phyloP scores from a whole-genome alignment of 805 yeast genomes.

The Candida piceae region DNA sequence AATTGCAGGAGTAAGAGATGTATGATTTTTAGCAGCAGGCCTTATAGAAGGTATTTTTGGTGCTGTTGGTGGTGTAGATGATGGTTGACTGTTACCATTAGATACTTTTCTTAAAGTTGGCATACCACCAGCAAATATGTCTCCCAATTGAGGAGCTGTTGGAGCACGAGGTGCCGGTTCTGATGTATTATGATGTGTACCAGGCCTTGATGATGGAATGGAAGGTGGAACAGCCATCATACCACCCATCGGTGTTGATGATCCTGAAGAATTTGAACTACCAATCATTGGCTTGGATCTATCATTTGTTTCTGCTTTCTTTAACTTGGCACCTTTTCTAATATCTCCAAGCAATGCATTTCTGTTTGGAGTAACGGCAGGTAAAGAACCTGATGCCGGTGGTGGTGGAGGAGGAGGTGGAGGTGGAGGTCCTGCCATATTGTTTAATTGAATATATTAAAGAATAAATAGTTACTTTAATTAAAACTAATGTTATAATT shows the following conservation, averaged over 20 bases:
- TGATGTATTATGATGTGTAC: slow-evolving; percentile 1
- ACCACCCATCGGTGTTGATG: slow-evolving; percentile 9
- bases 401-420: slow-evolving; percentile 50
- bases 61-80: slow-evolving; percentile 9
- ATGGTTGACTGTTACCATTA: slow-evolving; percentile 11
- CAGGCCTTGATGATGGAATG: slow-evolving; percentile 21
- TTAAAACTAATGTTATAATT: too few relatives aligned
- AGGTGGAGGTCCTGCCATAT: slow-evolving; percentile 49
- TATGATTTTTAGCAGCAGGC: neutral
- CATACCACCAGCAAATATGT: slow-evolving; percentile 72
- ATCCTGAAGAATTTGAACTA: slow-evolving; percentile 13
- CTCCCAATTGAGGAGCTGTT: slow-evolving; percentile 50
- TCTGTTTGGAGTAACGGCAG: slow-evolving; percentile 33
- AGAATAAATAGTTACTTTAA: too few relatives aligned
- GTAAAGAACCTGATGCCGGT: slow-evolving; percentile 34
- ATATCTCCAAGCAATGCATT: slow-evolving; percentile 75
- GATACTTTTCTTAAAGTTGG: slow-evolving; percentile 55
- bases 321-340: slow-evolving; percentile 58
- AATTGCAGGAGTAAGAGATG: slow-evolving; percentile 14
- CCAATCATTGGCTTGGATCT: slow-evolving; percentile 57
- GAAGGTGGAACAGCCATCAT: slow-evolving; percentile 21
- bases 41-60: slow-evolving; percentile 5
- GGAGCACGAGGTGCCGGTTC: slow-evolving; percentile 28
- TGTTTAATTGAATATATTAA: too few relatives aligned
- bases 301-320: slow-evolving; percentile 61